phyloP scores from a whole-genome alignment of 768 basidiomycete genomes.

The Trichaptum fuscoviolaceum region DNA sequence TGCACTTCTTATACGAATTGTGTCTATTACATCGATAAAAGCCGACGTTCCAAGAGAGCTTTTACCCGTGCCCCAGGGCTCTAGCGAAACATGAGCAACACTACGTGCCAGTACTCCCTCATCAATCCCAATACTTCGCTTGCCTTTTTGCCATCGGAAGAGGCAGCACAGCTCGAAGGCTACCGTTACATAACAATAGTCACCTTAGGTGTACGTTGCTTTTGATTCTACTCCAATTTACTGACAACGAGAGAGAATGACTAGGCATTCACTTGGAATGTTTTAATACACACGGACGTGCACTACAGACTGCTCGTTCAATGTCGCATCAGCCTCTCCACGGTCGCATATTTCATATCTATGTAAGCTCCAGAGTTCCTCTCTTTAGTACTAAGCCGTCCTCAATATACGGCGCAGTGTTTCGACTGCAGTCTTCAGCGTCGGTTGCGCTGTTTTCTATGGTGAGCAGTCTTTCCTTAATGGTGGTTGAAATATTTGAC shows the following conservation, averaged over 20 bases:
- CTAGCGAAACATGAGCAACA: too few species aligned
- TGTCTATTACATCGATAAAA: too few species aligned
- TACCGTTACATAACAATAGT: slow-evolving; percentile 24
- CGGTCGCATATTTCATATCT: slow-evolving; percentile 26
- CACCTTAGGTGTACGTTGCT: slow-evolving; percentile 21
- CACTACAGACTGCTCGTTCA: slow-evolving; percentile 23
- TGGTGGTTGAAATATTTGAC: slow-evolving; percentile 11
- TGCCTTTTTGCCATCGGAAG: slow-evolving; percentile 24
- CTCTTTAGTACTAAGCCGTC: slow-evolving; percentile 3
- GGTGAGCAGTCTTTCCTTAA: slow-evolving; percentile 16
- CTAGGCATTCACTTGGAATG: slow-evolving; percentile 27
- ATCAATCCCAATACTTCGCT: slow-evolving; percentile 28
- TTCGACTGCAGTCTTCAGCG: slow-evolving; percentile 18
- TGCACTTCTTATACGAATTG: too few species aligned
- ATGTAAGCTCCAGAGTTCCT: slow-evolving; percentile 18
- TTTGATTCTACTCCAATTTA: not conserved
- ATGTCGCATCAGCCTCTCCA: slow-evolving; percentile 16
- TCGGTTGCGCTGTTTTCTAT: slow-evolving; percentile 19
- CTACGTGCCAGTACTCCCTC: slow-evolving; percentile 6
- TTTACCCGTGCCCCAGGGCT: too few species aligned
- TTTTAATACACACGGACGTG: slow-evolving; percentile 21
- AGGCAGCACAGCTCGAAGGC: slow-evolving; percentile 23
- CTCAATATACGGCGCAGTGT: slow-evolving; percentile 8
- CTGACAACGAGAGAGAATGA: not conserved
- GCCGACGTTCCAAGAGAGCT: too few species aligned